A percentile compares a stretch with the other conserved stretches of the same genome.
Evolutionary conservation across 352 stramenopile genomes (phyloP).

Genomic region (Pythium chondricola): DNA sequence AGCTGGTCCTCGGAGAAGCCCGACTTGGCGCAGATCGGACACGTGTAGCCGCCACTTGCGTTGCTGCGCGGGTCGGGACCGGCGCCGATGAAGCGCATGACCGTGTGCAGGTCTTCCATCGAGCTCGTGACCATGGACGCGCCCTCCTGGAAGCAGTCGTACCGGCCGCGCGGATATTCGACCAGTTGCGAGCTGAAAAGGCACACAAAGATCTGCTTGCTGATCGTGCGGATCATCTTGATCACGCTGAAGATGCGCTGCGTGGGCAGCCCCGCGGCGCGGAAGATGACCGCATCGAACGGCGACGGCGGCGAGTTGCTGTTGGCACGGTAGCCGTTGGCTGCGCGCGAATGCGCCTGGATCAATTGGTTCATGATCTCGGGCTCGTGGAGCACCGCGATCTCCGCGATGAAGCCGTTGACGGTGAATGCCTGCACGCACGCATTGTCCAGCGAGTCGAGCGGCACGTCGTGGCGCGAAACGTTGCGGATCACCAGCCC

Average conservation of each 20-base stretch:
- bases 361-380: conserved; percentile 57
- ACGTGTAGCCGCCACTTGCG: conserved; percentile 34
- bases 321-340: conserved; percentile 7
- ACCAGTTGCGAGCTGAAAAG: conserved; percentile 74
- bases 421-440: conserved; percentile 61
- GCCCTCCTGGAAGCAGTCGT: conserved; percentile 72
- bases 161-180: conserved; percentile 61
- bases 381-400: conserved; percentile 50
- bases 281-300: conserved; percentile 66
- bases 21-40: conserved; percentile 66
- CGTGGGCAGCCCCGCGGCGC: conserved; percentile 46
- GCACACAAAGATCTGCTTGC: conserved; percentile 79
- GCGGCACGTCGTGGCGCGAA: conserved; percentile 57
- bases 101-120: conserved; percentile 47
- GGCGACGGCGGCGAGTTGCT: conserved; percentile 14
- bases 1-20: conserved; percentile 77
- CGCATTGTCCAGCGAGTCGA: conserved; percentile 72
- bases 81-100: conserved; percentile 62
- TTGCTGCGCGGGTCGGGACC: conserved; percentile 19
- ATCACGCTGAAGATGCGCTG: conserved; percentile 45
- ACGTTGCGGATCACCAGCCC: conserved; percentile 76
- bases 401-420: conserved; percentile 67
- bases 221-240: conserved; percentile 62
- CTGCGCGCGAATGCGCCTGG: conserved; percentile 30
- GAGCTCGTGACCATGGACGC: conserved; percentile 81